Conservation (phyloP, 139 green algal genomes). For the Chlamydomonas urium region DNA sequence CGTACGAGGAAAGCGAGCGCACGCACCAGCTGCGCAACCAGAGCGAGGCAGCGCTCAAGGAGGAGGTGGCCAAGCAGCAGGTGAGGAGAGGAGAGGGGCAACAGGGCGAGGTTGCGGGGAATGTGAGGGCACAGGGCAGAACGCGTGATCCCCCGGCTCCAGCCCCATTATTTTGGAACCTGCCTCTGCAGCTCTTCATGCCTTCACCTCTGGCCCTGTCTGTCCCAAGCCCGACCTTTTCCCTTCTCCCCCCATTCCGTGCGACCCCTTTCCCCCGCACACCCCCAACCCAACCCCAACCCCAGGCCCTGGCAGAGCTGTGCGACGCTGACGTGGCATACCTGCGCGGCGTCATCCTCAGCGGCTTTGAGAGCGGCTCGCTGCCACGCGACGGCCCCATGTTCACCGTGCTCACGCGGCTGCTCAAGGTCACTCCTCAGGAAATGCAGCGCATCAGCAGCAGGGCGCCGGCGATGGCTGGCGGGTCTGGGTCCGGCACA, state of each 20-base stretch:
- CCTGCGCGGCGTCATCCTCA: constrained; percentile 41
- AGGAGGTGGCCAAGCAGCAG: constrained; percentile 4
- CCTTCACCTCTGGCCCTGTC: too few relatives aligned
- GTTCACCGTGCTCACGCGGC: constrained; percentile 23
- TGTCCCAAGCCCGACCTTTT: too few relatives aligned
- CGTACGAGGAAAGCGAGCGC: constrained; percentile 35
- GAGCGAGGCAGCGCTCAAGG: constrained; percentile 22
- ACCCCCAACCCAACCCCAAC: background rate
- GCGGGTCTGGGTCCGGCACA: too few relatives aligned
- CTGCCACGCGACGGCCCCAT: constrained; percentile 27
- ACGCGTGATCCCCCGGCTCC: too few relatives aligned
- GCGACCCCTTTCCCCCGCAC: background rate
- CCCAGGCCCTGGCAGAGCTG: constrained; percentile 26
- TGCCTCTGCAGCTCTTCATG: too few relatives aligned
- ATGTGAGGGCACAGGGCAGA: too few relatives aligned
- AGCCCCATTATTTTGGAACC: too few relatives aligned
- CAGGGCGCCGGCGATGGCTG: background rate
- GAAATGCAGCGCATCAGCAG: background rate
- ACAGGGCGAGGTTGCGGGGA: too few relatives aligned
- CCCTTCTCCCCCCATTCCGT: too few relatives aligned
- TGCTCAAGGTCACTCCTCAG: constrained; percentile 18
- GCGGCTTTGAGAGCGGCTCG: constrained; percentile 37
- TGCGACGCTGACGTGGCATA: constrained; percentile 38
- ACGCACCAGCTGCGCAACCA: constrained; percentile 26
- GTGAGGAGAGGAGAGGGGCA: too few relatives aligned